Base-by-base conservation (phyloP, 208 protist genomes). In the Naegleria lovaniensis region DNA sequence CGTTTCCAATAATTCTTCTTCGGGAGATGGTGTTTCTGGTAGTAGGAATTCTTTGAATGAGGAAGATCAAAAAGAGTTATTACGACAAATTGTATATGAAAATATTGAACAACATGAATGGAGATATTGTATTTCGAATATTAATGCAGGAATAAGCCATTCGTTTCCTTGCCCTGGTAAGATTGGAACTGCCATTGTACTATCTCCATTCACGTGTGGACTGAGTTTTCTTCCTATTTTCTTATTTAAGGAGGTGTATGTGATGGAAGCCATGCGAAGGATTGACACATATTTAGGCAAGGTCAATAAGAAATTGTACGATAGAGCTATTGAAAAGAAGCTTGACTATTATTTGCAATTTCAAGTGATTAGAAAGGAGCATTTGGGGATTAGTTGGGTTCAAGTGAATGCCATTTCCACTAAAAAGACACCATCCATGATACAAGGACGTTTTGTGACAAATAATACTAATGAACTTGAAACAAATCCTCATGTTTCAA, bases 81-180 rank as follows among this genome's bases (percentile, higher is more conserved):
- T 79, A 9, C 0, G 16, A 36, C 67, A 79, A 36, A 36, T 79
- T 36, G 29, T 79, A 7, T 36, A 36, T 79, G 67, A 79, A 79
- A 79, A 29, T 36, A 36, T 79, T 36, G 25, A 79, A 79, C 29
- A 79, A 79, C 67, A 79, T 36, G 67, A 79, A 36, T 79, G 67
- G 67, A 79, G 67, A 79, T 79, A 79, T 79, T 79, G 67, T 33
- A 79, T 79, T 36, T 13, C 29, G 29, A 79, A 79, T 79, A 79
- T 79, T 79, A 79, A 79, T 36, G 67, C 67, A 36, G 29, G 29
- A 13, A 79, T 79, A 19, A 29, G 29, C 9, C 16, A 36, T 13
- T 29, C 67, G 7, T 79, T 79, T 79, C 67, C 67, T 36, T 79
- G 67, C 36, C 67, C 67, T 79, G 67, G 67, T 36, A 79, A 79